phyloP scores from a whole-genome alignment of 2,329 filamentous ascomycete genomes.

The Epichloe uncinata region DNA sequence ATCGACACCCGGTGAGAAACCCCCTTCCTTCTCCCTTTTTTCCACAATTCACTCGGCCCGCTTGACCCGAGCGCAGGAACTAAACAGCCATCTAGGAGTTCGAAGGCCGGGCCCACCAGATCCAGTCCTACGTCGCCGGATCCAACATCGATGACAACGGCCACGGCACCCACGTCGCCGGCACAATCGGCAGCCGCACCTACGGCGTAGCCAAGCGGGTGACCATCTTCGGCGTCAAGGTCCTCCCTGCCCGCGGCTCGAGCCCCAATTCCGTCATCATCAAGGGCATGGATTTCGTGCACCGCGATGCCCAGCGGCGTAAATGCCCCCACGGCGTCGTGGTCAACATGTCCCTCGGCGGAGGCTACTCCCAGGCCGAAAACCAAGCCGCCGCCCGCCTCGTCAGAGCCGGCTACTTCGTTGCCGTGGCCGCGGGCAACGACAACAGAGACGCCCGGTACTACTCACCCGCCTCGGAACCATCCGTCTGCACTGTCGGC shows the following conservation, averaged over 20 bases:
- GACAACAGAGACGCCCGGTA: conserved; percentile 24
- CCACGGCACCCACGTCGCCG: conserved; percentile 21
- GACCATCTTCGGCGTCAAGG: conserved; percentile 25
- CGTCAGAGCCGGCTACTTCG: conserved; percentile 28
- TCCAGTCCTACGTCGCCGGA: conserved; percentile 20
- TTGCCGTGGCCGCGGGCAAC: conserved; percentile 40
- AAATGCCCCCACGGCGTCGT: no score
- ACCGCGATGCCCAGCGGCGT: no score
- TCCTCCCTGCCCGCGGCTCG: conserved; percentile 20
- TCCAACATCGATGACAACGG: conserved; percentile 16
- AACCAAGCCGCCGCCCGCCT: no score
- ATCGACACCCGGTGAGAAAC: conserved; percentile 18
- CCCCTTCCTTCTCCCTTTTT: background rate
- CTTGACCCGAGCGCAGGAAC: background rate
- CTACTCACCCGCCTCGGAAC: conserved; percentile 27
- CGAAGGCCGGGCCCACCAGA: conserved; percentile 24
- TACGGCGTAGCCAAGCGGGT: conserved; percentile 28
- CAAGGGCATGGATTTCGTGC: no score
- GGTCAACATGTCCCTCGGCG: no score
- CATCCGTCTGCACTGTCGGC: conserved; percentile 32
- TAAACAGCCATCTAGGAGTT: conserved; percentile 17
- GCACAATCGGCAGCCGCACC: conserved; percentile 18
- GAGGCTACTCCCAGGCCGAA: no score
- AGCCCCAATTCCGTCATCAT: conserved; percentile 15
- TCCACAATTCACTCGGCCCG: background rate